Evolutionary conservation across 2,329 filamentous ascomycete genomes (phyloP).

Genomic region (Calonectria henricotiae): DNA sequence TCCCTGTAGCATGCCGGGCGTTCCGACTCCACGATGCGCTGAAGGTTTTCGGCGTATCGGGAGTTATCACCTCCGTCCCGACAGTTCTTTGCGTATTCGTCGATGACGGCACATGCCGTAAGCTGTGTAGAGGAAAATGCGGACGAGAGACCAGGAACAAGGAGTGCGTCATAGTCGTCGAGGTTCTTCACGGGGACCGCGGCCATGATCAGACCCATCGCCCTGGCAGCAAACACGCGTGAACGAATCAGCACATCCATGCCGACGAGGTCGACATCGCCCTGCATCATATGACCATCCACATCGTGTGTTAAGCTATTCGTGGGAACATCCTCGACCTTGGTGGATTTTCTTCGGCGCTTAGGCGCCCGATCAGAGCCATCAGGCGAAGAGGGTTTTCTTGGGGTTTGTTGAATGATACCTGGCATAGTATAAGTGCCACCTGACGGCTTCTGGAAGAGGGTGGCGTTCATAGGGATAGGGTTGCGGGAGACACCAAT

Average conservation of each 20-base stretch:
- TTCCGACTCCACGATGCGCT: conserved; percentile 85
- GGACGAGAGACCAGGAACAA: conserved; percentile 80
- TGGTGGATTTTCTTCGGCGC: conserved; percentile 88
- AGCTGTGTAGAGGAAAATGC: conserved; percentile 90
- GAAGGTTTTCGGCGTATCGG: conserved; percentile 77
- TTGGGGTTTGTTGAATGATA: conserved; percentile 61
- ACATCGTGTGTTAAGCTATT: conserved; percentile 89
- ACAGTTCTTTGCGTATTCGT: conserved; percentile 85
- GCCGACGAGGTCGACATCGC: conserved; percentile 95
- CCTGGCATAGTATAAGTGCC: conserved; percentile 78
- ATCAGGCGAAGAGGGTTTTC: conserved; percentile 69
- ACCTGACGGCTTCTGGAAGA: conserved; percentile 96
- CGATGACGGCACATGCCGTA: conserved; percentile 85
- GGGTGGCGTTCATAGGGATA: conserved; percentile 89
- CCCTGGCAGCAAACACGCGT: conserved; percentile 88
- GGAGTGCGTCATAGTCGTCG: conserved; percentile 75
- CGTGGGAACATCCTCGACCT: conserved; percentile 78
- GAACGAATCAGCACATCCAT: conserved; percentile 91
- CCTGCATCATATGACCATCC: conserved; percentile 97
- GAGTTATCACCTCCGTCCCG: conserved; percentile 59
- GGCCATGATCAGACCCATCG: conserved; percentile 88
- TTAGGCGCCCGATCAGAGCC: conserved; percentile 77
- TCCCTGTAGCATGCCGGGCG: conserved; percentile 90
- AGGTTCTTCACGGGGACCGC: conserved; percentile 77
- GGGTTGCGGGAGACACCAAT: conserved; percentile 93